Conservation (phyloP, 2,329 filamentous ascomycete genomes). For the Sordariomycetes sp. region DNA sequence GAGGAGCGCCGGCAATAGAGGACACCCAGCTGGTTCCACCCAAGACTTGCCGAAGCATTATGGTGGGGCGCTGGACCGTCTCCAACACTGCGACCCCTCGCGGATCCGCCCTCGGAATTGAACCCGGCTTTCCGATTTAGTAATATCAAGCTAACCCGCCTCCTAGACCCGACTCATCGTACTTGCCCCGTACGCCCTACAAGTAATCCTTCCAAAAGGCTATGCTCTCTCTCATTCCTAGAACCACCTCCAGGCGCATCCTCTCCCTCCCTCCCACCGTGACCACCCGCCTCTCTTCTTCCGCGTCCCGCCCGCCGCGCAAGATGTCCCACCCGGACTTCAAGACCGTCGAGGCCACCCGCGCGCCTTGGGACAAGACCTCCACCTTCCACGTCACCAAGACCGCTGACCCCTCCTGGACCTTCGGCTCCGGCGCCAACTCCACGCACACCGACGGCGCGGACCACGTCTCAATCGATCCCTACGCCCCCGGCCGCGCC, state of each 20-base stretch:
- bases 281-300: slow-evolving; percentile 1
- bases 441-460: slow-evolving; percentile 15
- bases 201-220: background rate
- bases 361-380: slow-evolving; percentile 42
- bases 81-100: background rate
- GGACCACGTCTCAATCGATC: slow-evolving; percentile 65
- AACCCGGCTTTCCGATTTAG: background rate
- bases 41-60: too few relatives aligned
- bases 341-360: slow-evolving; percentile 53
- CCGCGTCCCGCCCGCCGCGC: background rate
- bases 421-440: slow-evolving; percentile 53
- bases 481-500: slow-evolving; percentile 56
- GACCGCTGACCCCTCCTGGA: slow-evolving; percentile 53
- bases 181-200: too few relatives aligned
- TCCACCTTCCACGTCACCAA: slow-evolving; percentile 43
- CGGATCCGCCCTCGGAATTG: background rate
- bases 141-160: too few relatives aligned
- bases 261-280: background rate
- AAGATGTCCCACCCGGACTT: slow-evolving; percentile 42
- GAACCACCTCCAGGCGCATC: background rate
- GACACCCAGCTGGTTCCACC: too few relatives aligned
- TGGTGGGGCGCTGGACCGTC: too few relatives aligned
- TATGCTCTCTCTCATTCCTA: background rate
- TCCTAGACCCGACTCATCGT: too few relatives aligned
- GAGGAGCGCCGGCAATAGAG: too few relatives aligned